Base-by-base conservation (phyloP, 192 early-diverging fungal genomes). In the Coemansia sp. region DNA sequence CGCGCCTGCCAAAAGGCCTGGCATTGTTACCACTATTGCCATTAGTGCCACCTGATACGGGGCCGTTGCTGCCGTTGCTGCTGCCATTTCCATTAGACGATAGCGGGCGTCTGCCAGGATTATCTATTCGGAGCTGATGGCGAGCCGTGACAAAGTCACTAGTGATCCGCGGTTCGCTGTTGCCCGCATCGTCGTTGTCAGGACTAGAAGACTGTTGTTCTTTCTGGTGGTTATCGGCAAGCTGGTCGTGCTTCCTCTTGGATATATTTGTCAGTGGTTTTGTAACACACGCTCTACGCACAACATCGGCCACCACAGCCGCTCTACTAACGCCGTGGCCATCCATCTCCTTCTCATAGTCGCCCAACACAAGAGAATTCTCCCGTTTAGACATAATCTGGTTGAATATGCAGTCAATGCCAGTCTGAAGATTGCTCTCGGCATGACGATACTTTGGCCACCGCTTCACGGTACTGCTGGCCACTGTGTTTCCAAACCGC, bases 61-160 rank as follows among this genome's bases (percentile, higher is more conserved):
- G 0, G 51, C 22, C 19, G 51, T 12, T 10, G 22, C 51, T 11
- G 39, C n/a, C 16, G n/a, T 37, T 59, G 57, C 57, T 52, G n/a
- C 51, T 52, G 51, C 15, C 8, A 56, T 46, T 49, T 32, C 32
- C 32, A 11, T 54, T 54, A 11, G 51, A 51, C n/a, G 57, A 54
- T 9, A 5, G 63, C 70, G 72, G 69, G 22, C 76, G 70, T 49
- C 72, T 81, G 37, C 60, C 61, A n/a, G 19, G 40, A 37, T 18
- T 41, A 47, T 76, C 78, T 6, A 81, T 47, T 45, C 41, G 51
- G 59, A 81, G 58, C 61, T 81, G 78, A 15, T 76, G 73, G 16
- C 65, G 42, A 3, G 78, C 78, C 2, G 73, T 73, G n/a, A 81
- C 74, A 70, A 81, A 81, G 5, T 71, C 69, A 8, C 69, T 41